Evolutionary conservation across 202 grass and related monocot genomes (phyloP).

Genomic region (Zoysia matrella): DNA sequence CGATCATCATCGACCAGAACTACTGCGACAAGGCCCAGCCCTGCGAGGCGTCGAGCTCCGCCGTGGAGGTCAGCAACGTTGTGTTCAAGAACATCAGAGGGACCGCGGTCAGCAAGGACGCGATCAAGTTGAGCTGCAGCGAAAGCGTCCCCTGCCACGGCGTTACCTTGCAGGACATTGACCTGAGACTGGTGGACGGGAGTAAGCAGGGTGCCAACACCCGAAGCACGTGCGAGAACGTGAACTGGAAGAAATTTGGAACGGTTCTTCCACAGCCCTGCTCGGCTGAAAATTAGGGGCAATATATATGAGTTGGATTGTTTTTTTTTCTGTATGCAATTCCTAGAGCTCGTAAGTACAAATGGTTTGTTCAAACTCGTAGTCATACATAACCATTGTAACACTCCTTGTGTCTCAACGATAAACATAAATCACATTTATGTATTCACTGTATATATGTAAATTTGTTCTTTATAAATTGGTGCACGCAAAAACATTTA

Average conservation of each 20-base stretch:
- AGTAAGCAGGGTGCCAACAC: not conserved
- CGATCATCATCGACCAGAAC: no score
- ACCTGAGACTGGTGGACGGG: constrained; percentile 28
- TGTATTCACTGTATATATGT: not conserved
- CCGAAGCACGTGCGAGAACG: constrained; percentile 31
- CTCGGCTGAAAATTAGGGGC: not conserved
- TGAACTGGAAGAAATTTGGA: constrained; percentile 5
- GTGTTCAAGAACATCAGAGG: constrained; percentile 72
- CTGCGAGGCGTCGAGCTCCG: constrained; percentile 36
- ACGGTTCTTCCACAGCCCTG: constrained; percentile 23
- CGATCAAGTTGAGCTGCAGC: constrained; percentile 68
- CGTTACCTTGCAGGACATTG: constrained; percentile 20
- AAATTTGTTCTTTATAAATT: not conserved
- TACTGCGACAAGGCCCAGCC: not conserved
- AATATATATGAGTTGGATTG: not conserved
- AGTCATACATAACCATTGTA: no score
- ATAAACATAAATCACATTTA: no score
- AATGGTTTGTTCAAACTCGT: no score
- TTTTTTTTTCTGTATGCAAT: not conserved
- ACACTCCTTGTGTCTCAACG: no score
- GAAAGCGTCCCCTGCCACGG: constrained; percentile 38
- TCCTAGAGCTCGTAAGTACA: not conserved
- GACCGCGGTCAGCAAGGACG: constrained; percentile 56
- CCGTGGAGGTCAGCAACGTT: constrained; percentile 63
- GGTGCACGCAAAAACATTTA: no score